Conservation (phyloP, 2,329 filamentous ascomycete species). For the Fusarium oxysporum region DNA sequence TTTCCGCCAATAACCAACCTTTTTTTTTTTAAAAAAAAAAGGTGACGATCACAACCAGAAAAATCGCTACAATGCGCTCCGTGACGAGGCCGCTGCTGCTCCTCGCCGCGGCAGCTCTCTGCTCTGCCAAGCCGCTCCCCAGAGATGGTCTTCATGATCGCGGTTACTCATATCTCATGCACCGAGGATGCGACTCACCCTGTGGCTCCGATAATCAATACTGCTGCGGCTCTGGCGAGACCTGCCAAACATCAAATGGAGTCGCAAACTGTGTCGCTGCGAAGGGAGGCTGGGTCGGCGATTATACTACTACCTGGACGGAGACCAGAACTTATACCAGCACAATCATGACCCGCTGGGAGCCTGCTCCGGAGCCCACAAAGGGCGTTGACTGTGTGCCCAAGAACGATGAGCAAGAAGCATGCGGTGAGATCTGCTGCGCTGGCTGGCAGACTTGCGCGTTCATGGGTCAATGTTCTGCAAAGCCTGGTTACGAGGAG, state of each 20-base stretch:
- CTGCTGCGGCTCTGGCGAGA: conserved; percentile 63
- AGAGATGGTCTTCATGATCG: conserved; percentile 60
- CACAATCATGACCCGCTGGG: conserved; percentile 64
- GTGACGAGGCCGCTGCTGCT: conserved; percentile 52
- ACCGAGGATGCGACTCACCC: conserved; percentile 61
- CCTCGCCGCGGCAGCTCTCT: conserved; percentile 50
- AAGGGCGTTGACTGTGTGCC: conserved; percentile 63
- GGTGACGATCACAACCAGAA: conserved; percentile 3
- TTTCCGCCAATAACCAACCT: conserved; percentile 10
- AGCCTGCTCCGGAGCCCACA: conserved; percentile 58
- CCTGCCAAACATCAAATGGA: conserved; percentile 63
- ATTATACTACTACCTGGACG: conserved; percentile 70
- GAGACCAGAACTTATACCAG: conserved; percentile 70
- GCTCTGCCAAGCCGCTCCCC: conserved; percentile 61
- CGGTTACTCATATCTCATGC: conserved; percentile 64
- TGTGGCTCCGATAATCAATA: conserved; percentile 67
- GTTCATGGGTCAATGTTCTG: conserved; percentile 66
- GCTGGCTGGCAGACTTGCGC: conserved; percentile 76
- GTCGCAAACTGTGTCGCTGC: conserved; percentile 62
- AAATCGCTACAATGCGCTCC: conserved; percentile 39
- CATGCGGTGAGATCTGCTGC: conserved; percentile 79
- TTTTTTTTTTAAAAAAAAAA: conserved; percentile 3
- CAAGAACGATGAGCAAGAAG: conserved; percentile 63
- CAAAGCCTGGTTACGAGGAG: conserved; percentile 62
- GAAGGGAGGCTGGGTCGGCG: conserved; percentile 49